Evolutionary conservation across 2,329 filamentous ascomycete species (phyloP), one percentile per base, ranked within the genome.

Genomic region (Emergomyces africanus): DNA sequence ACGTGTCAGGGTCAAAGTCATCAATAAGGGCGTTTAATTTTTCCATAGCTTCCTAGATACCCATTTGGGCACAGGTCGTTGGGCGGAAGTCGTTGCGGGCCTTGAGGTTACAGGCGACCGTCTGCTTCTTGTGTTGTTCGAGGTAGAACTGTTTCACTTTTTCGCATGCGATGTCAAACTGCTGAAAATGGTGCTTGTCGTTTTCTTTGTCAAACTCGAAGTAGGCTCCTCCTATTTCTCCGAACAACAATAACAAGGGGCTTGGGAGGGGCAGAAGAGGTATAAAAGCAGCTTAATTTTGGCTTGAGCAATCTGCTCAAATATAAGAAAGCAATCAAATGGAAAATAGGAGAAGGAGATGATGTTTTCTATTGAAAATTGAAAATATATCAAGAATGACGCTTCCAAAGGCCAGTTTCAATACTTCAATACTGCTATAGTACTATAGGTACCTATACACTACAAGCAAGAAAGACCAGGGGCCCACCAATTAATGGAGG

Each of bases 11-110:
- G 76, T 96, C 90, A 23, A 86, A 90, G 74, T 95, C 88, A 75
- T 96, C 90, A 72, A 95, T 88, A 57, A 95, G 81, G 0, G 87
- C 90, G 80, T 95, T 89, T 69, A 95, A 85, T 75, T 90, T 91
- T 81, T 95, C 89, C 76, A 95, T 94, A 23, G 90, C 90, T 72
- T 95, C 80, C 90, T 90, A 95, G 71, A 95, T 81, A 62, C 85
- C 87, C 88, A 95, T 89, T 72, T 87, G 81, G 18, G 86, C 83
- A 58, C 87, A 83, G 1, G 81, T 81, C 62, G 84, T 82, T 64
- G 79, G 80, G 72, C 84, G 77, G 76, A 90, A 89, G 58, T 81
- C 77, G 66, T 87, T 84, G 59, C 90, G 88, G 15, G 88, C 89
- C 63, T 85, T 83, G 49, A 95, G 80, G 78, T 95, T 95, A 81